Conservation (phyloP, 1,284 basidiomycete genomes). For the Irpex rosettiformis region DNA sequence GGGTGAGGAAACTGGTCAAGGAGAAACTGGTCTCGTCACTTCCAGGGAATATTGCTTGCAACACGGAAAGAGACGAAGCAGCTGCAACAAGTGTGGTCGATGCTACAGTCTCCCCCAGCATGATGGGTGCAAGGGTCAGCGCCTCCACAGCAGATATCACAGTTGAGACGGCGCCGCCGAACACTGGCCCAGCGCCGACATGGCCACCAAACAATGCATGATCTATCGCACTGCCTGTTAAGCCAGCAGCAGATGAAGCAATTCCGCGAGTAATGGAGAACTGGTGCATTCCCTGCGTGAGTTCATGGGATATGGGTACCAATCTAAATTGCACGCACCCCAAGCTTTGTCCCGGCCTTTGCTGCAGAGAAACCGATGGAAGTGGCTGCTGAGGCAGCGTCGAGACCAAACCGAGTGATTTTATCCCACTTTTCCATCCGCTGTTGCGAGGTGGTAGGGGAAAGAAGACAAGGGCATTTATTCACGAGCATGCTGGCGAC, state of each 20-base stretch:
- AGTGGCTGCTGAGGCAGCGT: conserved; percentile 59
- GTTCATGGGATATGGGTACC: not conserved
- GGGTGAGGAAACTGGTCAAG: conserved; percentile 69
- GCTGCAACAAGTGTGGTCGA: conserved; percentile 70
- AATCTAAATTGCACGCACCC: conserved; percentile 40
- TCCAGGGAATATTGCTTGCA: conserved; percentile 69
- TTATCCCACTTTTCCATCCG: conserved; percentile 47
- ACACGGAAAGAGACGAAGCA: conserved; percentile 66
- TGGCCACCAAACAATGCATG: conserved; percentile 59
- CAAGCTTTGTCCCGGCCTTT: conserved; percentile 64
- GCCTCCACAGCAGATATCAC: conserved; percentile 67
- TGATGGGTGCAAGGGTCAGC: conserved; percentile 67
- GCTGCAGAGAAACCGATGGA: conserved; percentile 62
- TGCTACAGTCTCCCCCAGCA: conserved; percentile 73
- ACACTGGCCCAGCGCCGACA: conserved; percentile 50
- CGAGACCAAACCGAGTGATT: conserved; percentile 57
- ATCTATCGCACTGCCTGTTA: conserved; percentile 59
- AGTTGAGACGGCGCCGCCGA: conserved; percentile 55
- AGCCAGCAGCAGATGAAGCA: conserved; percentile 50
- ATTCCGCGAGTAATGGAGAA: conserved; percentile 67
- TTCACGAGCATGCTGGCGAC: not conserved
- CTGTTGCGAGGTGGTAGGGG: conserved; percentile 1
- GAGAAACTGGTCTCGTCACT: conserved; percentile 77
- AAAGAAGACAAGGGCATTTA: not conserved
- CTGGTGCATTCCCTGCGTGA: conserved; percentile 30